A percentile compares a stretch with the other conserved stretches of the same genome.
phyloP scores from a whole-genome alignment of 2,329 filamentous ascomycete genomes.

The Drechslerella dactyloides region DNA sequence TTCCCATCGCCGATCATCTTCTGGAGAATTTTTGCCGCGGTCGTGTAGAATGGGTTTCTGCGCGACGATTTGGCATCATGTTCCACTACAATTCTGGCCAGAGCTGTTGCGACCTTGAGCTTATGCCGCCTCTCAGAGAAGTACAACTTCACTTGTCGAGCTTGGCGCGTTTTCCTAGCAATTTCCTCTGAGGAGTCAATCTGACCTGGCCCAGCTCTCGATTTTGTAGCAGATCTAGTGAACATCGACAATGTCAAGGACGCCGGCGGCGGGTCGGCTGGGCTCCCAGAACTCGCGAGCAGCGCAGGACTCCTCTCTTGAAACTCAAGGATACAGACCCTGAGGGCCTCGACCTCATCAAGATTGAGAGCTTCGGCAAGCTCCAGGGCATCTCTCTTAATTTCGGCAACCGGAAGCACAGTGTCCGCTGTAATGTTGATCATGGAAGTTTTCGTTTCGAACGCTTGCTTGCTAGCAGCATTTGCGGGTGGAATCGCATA shows the following conservation, averaged over 20 bases:
- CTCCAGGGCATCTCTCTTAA: constrained; percentile 83
- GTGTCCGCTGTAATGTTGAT: constrained; percentile 72
- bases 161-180: constrained; percentile 16
- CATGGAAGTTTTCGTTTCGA: constrained; percentile 83
- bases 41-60: constrained; percentile 24
- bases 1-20: constrained; percentile 27
- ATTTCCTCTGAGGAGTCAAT: constrained; percentile 2
- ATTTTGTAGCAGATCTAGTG: constrained; percentile 36
- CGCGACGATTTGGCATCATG: constrained; percentile 21
- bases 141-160: constrained; percentile 27
- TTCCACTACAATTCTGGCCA: constrained; percentile 25
- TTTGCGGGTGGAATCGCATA: constrained; percentile 71
- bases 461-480: constrained; percentile 70
- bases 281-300: constrained; percentile 61
- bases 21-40: constrained; percentile 34
- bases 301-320: constrained; percentile 74
- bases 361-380: constrained; percentile 78
- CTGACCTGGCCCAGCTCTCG: background rate
- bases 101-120: constrained; percentile 34
- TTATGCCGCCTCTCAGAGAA: constrained; percentile 38
- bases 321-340: constrained; percentile 81
- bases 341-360: constrained; percentile 80
- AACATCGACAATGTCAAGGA: constrained; percentile 36
- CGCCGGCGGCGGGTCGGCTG: constrained; percentile 61
- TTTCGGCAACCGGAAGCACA: constrained; percentile 70